phyloP scores from a whole-genome alignment of 345 rosid species.

The Ceriops tagal region DNA sequence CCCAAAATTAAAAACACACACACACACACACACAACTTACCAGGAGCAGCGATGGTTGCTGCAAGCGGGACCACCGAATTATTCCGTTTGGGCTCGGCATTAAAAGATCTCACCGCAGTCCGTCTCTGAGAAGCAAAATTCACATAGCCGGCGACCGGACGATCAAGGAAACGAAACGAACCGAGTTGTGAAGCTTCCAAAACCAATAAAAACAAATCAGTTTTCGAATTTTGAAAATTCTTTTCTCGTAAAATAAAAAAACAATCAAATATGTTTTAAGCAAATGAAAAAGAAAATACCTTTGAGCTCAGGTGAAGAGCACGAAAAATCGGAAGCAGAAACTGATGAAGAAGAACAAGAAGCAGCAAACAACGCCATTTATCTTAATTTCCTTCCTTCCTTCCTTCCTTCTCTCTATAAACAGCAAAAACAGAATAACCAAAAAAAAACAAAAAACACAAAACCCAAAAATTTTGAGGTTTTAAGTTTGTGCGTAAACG shows the following conservation, averaged over 20 bases:
- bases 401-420: background rate
- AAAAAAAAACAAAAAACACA: background rate
- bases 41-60: conserved; percentile 57
- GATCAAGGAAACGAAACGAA: conserved; percentile 44
- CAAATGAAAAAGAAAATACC: conserved; percentile 22
- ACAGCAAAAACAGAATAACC: background rate
- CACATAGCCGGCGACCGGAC: conserved; percentile 30
- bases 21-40: conserved; percentile 26
- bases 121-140: conserved; percentile 41
- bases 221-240: too few relatives aligned
- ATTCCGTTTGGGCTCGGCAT: conserved; percentile 55
- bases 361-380: conserved; percentile 42
- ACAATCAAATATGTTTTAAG: too few relatives aligned
- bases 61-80: conserved; percentile 48
- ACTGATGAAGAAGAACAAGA: conserved; percentile 35
- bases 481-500: too few relatives aligned
- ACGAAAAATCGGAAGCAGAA: conserved; percentile 30
- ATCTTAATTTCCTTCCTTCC: background rate
- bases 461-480: too few relatives aligned
- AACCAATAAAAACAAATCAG: background rate
- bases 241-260: background rate
- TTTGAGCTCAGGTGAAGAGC: conserved; percentile 37
- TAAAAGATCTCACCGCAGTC: conserved; percentile 41
- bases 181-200: conserved; percentile 49
- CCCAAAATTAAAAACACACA: background rate